Base-by-base conservation (phyloP, 345 rosid species). In the Citrus cavaleriei region DNA sequence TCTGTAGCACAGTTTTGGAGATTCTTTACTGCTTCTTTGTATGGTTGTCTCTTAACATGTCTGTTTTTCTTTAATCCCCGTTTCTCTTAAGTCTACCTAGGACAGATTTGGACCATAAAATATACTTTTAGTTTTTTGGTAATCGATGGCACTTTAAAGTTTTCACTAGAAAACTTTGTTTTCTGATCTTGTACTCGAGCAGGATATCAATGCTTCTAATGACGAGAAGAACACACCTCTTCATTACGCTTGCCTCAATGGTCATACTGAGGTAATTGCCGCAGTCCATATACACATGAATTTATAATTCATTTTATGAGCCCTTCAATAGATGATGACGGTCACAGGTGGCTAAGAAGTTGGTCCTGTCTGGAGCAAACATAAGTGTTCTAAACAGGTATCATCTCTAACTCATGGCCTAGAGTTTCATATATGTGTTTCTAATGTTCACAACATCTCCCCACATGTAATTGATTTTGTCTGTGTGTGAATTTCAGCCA, bases 211-310 rank as follows among this genome's bases (percentile, higher is more conserved):
- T 71, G 89, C 90, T 73, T 84, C 78, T 75, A 96, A 96, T 62
- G 84, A 59, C 63, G 98, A 96, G 88, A 94, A 86, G 78, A 96
- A 94, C 84, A 87, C 95, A 25, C 95, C 99, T 62, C 90, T 92
- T 77, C 99, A 96, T 77, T 93, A 93, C 90, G 98, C 97, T 82
- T 90, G 97, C 84, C 90, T 92, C 77, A 96, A 94, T 74, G 97
- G 99, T 42, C 97, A 81, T 75, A 72, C 85, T 61, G 95, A 92
- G 94, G 99, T 93, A 84, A 81, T 75, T 58, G n/a, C 24, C 34
- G 2, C 46, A 1, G 13, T 60, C 66, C 58, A 37, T 27, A 65
- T 68, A 46, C 66, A 57, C 35, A 13, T 10, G 58, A 57, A 55
- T 37, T 67, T 28, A 3, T 37, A 27, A 28, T 12, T 54, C 71